phyloP scores from a whole-genome alignment of 2,329 filamentous ascomycete species.

The Diplodia corticola region DNA sequence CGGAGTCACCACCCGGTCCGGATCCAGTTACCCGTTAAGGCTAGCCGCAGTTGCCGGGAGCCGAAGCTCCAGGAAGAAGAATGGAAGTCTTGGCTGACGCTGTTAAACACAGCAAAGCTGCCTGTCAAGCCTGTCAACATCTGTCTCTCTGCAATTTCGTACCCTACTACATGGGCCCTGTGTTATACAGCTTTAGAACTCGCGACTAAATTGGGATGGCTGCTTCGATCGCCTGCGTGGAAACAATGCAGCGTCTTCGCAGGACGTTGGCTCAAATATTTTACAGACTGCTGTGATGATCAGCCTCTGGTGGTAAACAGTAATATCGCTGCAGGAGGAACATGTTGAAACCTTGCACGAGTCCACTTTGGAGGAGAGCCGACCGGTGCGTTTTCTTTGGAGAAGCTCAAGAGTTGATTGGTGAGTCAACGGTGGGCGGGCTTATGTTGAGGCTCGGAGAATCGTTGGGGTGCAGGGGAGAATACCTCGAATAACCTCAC shows the following conservation, averaged over 20 bases:
- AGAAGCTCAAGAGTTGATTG: not conserved
- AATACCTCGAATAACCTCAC: not conserved
- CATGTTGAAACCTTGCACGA: not conserved
- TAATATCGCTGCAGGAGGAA: not conserved
- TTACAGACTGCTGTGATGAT: not conserved
- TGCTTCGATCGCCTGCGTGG: not conserved
- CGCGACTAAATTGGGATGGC: not conserved
- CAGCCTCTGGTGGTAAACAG: not conserved
- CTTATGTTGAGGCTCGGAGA: not conserved
- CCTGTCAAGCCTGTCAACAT: no score
- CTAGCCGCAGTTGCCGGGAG: conserved; percentile 4
- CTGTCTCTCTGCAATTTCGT: not conserved
- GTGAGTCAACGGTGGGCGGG: not conserved
- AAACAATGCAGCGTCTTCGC: not conserved
- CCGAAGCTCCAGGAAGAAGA: not conserved
- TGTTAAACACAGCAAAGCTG: not conserved
- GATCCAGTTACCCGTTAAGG: conserved; percentile 6
- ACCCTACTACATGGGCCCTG: no score
- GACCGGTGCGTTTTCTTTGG: not conserved
- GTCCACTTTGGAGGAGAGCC: not conserved
- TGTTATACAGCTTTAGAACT: not conserved
- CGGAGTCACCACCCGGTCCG: conserved; percentile 4
- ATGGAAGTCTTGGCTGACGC: conserved; percentile 1
- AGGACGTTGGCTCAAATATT: no score
- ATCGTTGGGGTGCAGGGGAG: not conserved